Evolutionary conservation across 345 rosid species (phyloP).

Genomic region (Anacardium occidentale): DNA sequence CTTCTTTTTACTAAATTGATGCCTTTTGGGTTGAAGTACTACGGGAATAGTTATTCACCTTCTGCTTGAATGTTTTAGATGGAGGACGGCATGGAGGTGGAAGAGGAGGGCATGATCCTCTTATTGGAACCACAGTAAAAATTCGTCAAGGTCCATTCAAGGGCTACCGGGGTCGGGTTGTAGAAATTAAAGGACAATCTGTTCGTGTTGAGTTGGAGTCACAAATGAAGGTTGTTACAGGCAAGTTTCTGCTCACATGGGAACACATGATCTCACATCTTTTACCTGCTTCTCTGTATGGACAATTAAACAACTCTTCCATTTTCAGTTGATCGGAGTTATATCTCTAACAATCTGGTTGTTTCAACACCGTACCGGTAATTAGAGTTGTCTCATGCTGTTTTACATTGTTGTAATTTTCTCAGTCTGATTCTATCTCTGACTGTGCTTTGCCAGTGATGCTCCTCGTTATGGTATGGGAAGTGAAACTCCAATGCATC

Average conservation of each 20-base stretch:
- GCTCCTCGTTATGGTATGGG: constrained; percentile 81
- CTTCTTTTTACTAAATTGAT: background rate
- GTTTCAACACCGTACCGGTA: constrained; percentile 77
- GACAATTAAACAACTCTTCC: constrained; percentile 23
- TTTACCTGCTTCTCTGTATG: constrained; percentile 20
- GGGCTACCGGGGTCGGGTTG: constrained; percentile 88
- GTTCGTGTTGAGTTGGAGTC: constrained; percentile 93
- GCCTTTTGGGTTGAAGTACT: background rate
- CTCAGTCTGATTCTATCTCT: constrained; percentile 9
- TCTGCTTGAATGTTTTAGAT: constrained; percentile 41
- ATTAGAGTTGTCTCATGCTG: constrained; percentile 8
- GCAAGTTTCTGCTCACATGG: constrained; percentile 41
- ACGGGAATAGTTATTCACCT: background rate
- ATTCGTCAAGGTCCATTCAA: constrained; percentile 78
- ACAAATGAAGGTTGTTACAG: constrained; percentile 88
- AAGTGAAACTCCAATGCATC: constrained; percentile 96
- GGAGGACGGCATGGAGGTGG: constrained; percentile 91
- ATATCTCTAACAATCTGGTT: constrained; percentile 74
- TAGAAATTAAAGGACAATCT: constrained; percentile 69
- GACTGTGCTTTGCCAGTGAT: constrained; percentile 49
- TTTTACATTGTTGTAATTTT: constrained; percentile 4
- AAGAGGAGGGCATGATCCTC: constrained; percentile 75
- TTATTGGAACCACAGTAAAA: constrained; percentile 77
- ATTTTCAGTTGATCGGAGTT: constrained; percentile 71
- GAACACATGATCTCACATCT: background rate